Conservation (phyloP, 345 rosid species). For the Hibiscus tridactylites region DNA sequence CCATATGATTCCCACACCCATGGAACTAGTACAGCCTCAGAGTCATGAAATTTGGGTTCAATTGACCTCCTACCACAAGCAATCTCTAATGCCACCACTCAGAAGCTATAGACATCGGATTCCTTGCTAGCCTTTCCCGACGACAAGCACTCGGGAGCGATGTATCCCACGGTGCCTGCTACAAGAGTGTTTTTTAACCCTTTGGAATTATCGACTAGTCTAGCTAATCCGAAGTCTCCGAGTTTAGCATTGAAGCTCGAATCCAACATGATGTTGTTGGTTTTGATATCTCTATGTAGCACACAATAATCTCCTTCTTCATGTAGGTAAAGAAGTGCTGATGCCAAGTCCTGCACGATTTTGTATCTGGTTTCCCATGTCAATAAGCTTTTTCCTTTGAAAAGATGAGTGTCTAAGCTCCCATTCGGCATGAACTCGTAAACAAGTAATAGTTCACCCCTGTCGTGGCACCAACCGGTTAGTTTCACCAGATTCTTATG, state of each 20-base stretch:
- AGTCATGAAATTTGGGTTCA: neutral
- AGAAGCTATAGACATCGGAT: constrained; percentile 17
- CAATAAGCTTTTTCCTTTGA: constrained; percentile 12
- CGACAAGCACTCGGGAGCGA: constrained; percentile 13
- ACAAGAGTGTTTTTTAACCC: neutral
- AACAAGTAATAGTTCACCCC: constrained; percentile 28
- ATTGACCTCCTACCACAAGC: constrained; percentile 23
- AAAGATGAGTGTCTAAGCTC: constrained; percentile 8
- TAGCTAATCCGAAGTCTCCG: constrained; percentile 33
- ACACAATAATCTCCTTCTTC: constrained; percentile 19
- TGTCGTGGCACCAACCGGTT: constrained; percentile 43
- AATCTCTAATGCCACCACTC: constrained; percentile 18
- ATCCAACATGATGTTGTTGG: constrained; percentile 26
- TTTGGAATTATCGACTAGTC: constrained; percentile 18
- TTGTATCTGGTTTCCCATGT: constrained; percentile 17
- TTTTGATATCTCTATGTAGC: constrained; percentile 27
- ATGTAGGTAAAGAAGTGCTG: constrained; percentile 19
- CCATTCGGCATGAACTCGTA: no score
- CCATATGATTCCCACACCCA: constrained; percentile 5
- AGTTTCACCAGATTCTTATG: constrained; percentile 39
- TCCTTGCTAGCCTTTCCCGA: constrained; percentile 16
- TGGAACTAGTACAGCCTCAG: neutral
- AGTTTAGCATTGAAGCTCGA: constrained; percentile 27
- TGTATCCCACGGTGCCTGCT: constrained; percentile 17
- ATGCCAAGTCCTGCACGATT: constrained; percentile 25